Conservation (phyloP, 352 stramenopile genomes). For the Phytopythium oedochilum region DNA sequence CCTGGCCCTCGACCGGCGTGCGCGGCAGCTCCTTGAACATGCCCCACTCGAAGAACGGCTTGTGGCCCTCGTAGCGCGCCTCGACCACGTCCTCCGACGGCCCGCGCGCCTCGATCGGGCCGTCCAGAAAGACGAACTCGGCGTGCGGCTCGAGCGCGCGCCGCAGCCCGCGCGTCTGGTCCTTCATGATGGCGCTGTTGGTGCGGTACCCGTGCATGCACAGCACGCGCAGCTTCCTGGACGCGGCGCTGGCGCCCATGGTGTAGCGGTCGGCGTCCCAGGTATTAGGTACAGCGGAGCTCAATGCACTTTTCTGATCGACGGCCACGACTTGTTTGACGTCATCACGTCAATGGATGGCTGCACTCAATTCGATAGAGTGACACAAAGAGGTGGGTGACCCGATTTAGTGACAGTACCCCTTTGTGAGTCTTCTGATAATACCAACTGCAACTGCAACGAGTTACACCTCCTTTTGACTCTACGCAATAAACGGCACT, state of each 20-base stretch:
- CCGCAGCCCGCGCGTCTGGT: constrained; percentile 40
- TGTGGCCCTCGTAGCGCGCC: constrained; percentile 32
- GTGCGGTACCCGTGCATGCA: constrained; percentile 64
- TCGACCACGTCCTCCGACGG: constrained; percentile 43
- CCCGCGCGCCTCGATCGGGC: constrained; percentile 31
- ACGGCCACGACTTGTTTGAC: constrained; percentile 10
- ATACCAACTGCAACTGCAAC: no score
- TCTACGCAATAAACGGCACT: not conserved
- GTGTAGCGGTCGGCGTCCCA: no score
- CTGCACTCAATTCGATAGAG: not conserved
- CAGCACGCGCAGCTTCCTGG: constrained; percentile 40
- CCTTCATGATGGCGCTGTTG: constrained; percentile 44
- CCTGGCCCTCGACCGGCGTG: constrained; percentile 13
- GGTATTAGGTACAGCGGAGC: not conserved
- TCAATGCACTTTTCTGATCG: not conserved
- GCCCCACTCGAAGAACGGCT: constrained; percentile 50
- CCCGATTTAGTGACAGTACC: not conserved
- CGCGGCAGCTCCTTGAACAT: constrained; percentile 21
- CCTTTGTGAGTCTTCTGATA: no score
- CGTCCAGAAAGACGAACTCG: constrained; percentile 60
- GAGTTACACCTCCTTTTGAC: no score
- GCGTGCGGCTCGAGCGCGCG: constrained; percentile 32
- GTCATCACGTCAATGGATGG: constrained; percentile 12
- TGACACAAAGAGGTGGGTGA: not conserved
- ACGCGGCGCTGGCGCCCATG: constrained; percentile 5